A percentile compares a stretch with the other conserved stretches of the same genome.
These are phyloP conservation scores for Eustoma russellianum DNA, from an alignment of 257 asterid genomes.

Conservation along the genomic window DNA sequence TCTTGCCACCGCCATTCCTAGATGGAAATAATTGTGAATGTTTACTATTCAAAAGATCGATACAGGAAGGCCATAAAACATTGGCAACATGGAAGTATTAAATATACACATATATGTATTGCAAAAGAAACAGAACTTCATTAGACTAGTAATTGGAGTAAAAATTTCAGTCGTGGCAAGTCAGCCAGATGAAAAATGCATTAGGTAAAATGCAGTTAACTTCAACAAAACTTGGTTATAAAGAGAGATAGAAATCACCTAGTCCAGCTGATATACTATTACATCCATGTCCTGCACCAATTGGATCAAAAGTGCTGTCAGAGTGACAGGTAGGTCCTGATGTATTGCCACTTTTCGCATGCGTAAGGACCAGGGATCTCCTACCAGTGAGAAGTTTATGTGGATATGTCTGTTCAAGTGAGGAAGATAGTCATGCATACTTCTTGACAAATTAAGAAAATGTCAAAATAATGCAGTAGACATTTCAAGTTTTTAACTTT, in stretches of 20 bases:
- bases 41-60: too few relatives aligned
- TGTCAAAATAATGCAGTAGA: background rate
- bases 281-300: slow-evolving; percentile 88
- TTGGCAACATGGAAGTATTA: too few relatives aligned
- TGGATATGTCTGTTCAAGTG: slow-evolving; percentile 55
- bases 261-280: slow-evolving; percentile 90
- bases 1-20: slow-evolving; percentile 92
- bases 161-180: too few relatives aligned
- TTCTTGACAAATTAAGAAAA: background rate
- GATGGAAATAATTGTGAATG: slow-evolving; percentile 2
- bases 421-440: slow-evolving; percentile 7
- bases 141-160: too few relatives aligned
- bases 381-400: slow-evolving; percentile 94
- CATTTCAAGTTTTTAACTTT: background rate
- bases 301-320: slow-evolving; percentile 46
- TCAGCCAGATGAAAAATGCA: too few relatives aligned
- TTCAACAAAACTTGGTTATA: slow-evolving; percentile 3
- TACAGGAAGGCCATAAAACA: too few relatives aligned
- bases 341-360: slow-evolving; percentile 22
- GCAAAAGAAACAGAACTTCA: too few relatives aligned
- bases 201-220: background rate
- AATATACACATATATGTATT: too few relatives aligned
- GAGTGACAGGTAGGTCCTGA: slow-evolving; percentile 25
- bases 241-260: slow-evolving; percentile 35
- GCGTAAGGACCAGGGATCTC: slow-evolving; percentile 30